phyloP scores from a whole-genome alignment of 2,329 filamentous ascomycete species.

The Fusarium sp. region DNA sequence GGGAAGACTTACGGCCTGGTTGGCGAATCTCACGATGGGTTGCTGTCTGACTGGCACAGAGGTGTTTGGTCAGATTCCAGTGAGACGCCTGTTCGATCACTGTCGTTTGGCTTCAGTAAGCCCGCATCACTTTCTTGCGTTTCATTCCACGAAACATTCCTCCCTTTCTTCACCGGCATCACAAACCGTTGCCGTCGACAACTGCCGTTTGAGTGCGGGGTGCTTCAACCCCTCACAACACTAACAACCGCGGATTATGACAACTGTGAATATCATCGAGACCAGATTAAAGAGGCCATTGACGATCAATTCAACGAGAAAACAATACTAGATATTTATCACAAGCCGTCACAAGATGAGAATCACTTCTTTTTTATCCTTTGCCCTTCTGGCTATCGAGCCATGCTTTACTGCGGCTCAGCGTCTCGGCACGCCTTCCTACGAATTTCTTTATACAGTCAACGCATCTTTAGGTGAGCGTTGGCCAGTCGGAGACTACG shows the following conservation, averaged over 20 bases:
- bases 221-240: conserved; percentile 2
- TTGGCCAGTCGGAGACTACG: conserved; percentile 40
- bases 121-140: background rate
- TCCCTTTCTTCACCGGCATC: background rate
- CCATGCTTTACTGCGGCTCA: conserved; percentile 20
- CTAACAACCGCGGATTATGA: background rate
- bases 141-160: background rate
- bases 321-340: background rate
- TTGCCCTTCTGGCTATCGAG: conserved; percentile 1
- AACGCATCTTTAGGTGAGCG: conserved; percentile 36
- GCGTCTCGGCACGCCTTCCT: conserved; percentile 28
- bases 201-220: conserved; percentile 29
- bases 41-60: background rate
- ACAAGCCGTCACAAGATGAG: conserved; percentile 7
- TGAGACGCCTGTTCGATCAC: background rate
- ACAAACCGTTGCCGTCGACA: conserved; percentile 10
- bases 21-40: background rate
- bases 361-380: conserved; percentile 4
- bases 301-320: background rate
- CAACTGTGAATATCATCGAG: background rate
- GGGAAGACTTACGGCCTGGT: background rate
- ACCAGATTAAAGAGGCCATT: background rate
- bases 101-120: background rate
- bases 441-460: conserved; percentile 40
- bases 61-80: background rate